Conservation (phyloP, 805 yeast species). For the Yarrowia deformans region DNA sequence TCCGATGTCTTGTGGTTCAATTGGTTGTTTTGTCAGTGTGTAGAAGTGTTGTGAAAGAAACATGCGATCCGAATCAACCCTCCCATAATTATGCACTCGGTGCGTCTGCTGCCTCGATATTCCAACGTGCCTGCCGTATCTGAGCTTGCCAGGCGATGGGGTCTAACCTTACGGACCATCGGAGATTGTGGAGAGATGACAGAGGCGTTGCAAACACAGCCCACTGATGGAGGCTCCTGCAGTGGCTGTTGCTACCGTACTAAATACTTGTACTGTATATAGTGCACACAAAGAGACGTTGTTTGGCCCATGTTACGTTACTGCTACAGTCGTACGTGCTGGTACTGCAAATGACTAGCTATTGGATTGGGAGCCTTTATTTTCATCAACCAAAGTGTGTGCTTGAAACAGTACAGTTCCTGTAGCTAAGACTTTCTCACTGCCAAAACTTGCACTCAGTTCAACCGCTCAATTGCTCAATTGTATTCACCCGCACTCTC, state of each 20-base stretch:
- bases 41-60: neutral
- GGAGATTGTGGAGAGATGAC: neutral
- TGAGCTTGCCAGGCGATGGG: conserved; percentile 20
- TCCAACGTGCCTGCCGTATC: conserved; percentile 21
- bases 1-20: neutral
- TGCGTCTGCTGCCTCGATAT: conserved; percentile 30
- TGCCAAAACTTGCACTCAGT: too few species aligned
- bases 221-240: too few species aligned
- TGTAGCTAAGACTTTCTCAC: too few species aligned
- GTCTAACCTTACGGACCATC: conserved; percentile 8
- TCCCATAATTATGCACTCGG: neutral
- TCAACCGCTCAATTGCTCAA: too few species aligned
- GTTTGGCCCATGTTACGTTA: neutral
- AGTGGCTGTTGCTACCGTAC: too few species aligned
- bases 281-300: neutral
- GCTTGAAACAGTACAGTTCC: too few species aligned
- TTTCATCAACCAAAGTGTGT: too few species aligned
- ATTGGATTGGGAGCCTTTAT: too few species aligned
- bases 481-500: neutral
- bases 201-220: too few species aligned
- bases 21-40: neutral
- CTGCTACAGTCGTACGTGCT: too few species aligned
- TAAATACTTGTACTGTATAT: too few species aligned
- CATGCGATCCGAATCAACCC: neutral
- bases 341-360: too few species aligned